Evolutionary conservation across 352 stramenopile species (phyloP).

Genomic region (Pythium aristosporum): DNA sequence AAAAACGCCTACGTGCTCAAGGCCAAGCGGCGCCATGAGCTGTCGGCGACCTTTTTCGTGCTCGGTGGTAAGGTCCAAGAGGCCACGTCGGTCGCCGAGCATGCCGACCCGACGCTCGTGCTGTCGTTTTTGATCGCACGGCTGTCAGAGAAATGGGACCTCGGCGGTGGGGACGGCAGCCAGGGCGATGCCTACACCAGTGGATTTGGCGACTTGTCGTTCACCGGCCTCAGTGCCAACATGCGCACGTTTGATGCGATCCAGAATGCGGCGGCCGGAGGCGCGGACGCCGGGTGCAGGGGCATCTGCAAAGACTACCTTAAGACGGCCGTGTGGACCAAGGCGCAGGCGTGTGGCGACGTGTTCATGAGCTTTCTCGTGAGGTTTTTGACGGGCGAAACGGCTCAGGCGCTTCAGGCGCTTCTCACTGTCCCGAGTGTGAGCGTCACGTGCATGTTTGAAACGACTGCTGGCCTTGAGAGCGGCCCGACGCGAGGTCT

Average conservation of each 20-base stretch:
- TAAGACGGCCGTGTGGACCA: conserved; percentile 49
- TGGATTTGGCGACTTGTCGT: conserved; percentile 42
- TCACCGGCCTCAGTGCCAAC: conserved; percentile 56
- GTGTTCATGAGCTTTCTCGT: conserved; percentile 80
- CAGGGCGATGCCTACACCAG: conserved; percentile 8
- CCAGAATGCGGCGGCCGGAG: conserved; percentile 15
- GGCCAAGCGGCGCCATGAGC: conserved; percentile 75
- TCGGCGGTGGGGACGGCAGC: conserved; percentile 34
- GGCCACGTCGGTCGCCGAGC: conserved; percentile 69
- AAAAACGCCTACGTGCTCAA: conserved; percentile 91
- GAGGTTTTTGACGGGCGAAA: conserved; percentile 62
- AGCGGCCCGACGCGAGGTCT: conserved; percentile 21
- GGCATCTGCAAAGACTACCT: conserved; percentile 56
- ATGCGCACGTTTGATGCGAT: conserved; percentile 30
- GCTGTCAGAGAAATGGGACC: conserved; percentile 73
- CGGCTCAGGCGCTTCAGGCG: conserved; percentile 38
- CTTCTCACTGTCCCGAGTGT: conserved; percentile 45
- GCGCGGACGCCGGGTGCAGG: conserved; percentile 26
- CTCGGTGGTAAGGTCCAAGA: conserved; percentile 77
- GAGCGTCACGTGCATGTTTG: conserved; percentile 68
- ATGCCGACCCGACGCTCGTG: conserved; percentile 71
- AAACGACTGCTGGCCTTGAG: conserved; percentile 2
- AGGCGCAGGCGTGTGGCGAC: conserved; percentile 50
- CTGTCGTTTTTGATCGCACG: conserved; percentile 80
- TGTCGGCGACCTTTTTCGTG: conserved; percentile 84